Percentiles rank a stretch among this genome's conserved stretches.
These are phyloP conservation scores for Hepatocystis sp. DNA, from an alignment of 169 alveolate genomes.

Conservation along the genomic window DNA sequence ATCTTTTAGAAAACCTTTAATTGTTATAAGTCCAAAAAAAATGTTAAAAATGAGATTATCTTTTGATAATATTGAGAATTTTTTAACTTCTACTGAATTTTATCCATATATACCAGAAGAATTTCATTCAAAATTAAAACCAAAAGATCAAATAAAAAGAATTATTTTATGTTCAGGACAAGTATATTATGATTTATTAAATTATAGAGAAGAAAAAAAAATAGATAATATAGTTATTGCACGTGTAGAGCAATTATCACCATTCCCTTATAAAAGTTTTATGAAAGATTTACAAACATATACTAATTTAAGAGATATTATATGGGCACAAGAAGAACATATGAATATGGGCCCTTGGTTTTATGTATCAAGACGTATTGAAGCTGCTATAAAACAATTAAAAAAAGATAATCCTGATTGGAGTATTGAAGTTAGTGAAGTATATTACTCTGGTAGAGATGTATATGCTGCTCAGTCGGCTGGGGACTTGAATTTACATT, in stretches of 20 bases:
- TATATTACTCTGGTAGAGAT: conserved; percentile 79
- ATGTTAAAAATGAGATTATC: conserved; percentile 84
- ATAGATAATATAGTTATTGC: conserved; percentile 84
- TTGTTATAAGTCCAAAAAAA: conserved; percentile 82
- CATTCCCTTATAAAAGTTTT: conserved; percentile 90
- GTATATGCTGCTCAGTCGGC: conserved; percentile 81
- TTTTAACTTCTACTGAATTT: conserved; percentile 77
- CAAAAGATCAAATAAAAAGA: conserved; percentile 53
- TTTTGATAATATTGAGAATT: conserved; percentile 79
- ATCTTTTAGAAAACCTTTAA: conserved; percentile 85
- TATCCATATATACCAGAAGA: conserved; percentile 83
- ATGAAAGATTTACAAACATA: conserved; percentile 80
- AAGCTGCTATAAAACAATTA: conserved; percentile 77
- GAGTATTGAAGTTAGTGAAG: conserved; percentile 55
- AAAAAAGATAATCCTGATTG: conserved; percentile 40
- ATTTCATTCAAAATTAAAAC: conserved; percentile 52
- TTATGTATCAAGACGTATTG: conserved; percentile 82
- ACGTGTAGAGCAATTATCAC: conserved; percentile 92
- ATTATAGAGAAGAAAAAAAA: conserved; percentile 81
- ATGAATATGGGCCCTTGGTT: conserved; percentile 92
- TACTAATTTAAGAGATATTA: conserved; percentile 83
- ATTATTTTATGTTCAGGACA: conserved; percentile 94
- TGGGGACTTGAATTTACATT: conserved; percentile 68
- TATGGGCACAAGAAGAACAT: conserved; percentile 96
- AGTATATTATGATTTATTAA: conserved; percentile 90